Evolutionary conservation across 2,329 filamentous ascomycete genomes (phyloP).

Genomic region (Dactylellina drechsleri): DNA sequence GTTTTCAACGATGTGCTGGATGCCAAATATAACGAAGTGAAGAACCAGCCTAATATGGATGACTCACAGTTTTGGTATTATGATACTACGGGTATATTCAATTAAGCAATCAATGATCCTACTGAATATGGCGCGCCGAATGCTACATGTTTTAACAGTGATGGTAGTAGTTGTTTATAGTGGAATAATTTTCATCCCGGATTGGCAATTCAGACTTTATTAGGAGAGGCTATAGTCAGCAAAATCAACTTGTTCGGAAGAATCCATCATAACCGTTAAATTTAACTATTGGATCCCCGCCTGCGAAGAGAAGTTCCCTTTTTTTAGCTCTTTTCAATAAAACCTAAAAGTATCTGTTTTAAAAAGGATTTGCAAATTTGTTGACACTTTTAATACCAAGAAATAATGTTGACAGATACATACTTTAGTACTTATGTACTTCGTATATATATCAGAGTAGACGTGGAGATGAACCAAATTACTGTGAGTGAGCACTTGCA

Average conservation of each 20-base stretch:
- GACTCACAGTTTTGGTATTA: slow-evolving; percentile 14
- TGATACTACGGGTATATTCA: slow-evolving; percentile 11
- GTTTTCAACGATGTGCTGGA: slow-evolving; percentile 6
- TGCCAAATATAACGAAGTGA: slow-evolving; percentile 1
- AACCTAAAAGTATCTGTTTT: too few species aligned
- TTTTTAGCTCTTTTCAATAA: too few species aligned
- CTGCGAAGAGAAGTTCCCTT: too few species aligned
- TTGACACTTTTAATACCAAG: too few species aligned
- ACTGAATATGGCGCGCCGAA: slow-evolving; percentile 3
- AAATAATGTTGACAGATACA: too few species aligned
- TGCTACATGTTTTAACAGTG: slow-evolving; percentile 5
- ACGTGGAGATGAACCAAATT: too few species aligned
- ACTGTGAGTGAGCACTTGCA: too few species aligned
- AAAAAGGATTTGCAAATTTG: too few species aligned
- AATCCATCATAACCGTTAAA: not conserved
- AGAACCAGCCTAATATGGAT: not conserved
- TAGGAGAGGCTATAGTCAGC: slow-evolving; percentile 1
- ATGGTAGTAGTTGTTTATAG: slow-evolving; percentile 3
- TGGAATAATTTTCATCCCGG: slow-evolving; percentile 12
- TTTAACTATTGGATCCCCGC: too few species aligned
- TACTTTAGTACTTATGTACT: too few species aligned
- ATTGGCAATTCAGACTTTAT: slow-evolving; percentile 7
- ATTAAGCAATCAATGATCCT: slow-evolving; percentile 1
- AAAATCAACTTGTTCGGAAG: slow-evolving; percentile 10
- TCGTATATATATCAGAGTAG: too few species aligned